A percentile compares a stretch with the other conserved stretches of the same genome.
phyloP scores from a whole-genome alignment of 2,329 filamentous ascomycete genomes.

The Penicillium digitatum region DNA sequence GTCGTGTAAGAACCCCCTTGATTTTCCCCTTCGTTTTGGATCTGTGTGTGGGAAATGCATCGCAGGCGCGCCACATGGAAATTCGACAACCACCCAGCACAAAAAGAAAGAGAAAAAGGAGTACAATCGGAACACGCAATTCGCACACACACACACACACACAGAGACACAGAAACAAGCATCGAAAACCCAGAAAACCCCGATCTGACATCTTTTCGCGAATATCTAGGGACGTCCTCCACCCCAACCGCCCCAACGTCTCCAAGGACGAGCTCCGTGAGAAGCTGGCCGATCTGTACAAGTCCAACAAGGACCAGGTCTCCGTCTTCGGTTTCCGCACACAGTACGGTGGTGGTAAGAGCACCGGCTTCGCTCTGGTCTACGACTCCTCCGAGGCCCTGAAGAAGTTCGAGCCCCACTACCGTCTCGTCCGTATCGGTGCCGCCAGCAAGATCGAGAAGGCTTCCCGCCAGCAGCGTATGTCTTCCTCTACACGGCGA shows the following conservation, averaged over 20 bases:
- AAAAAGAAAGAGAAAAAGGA: neutral
- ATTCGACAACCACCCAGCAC: constrained; percentile 5
- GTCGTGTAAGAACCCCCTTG: constrained; percentile 74
- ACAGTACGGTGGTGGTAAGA: constrained; percentile 99
- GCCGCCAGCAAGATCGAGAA: constrained; percentile 93
- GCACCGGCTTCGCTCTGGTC: constrained; percentile 95
- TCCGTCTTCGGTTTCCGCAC: constrained; percentile 98
- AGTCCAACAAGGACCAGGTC: constrained; percentile 95
- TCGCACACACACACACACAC: neutral
- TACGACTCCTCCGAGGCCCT: constrained; percentile 97
- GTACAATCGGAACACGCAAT: constrained; percentile 5
- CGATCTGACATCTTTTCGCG: constrained; percentile 24
- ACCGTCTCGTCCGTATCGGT: constrained; percentile 92
- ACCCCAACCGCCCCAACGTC: constrained; percentile 97
- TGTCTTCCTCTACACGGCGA: constrained; percentile 47
- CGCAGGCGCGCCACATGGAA: constrained; percentile 10
- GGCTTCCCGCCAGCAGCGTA: constrained; percentile 98
- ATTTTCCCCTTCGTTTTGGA: constrained; percentile 14
- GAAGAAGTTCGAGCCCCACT: constrained; percentile 99
- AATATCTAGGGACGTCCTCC: constrained; percentile 83
- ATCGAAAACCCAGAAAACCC: constrained; percentile 2
- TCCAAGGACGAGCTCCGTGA: constrained; percentile 97
- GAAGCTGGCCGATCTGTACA: constrained; percentile 95
- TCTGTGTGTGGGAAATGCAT: constrained; percentile 13
- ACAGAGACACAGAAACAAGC: constrained; percentile 10